Evolutionary conservation across 2,329 filamentous ascomycete genomes (phyloP).

Genomic region (Nemania abortiva): DNA sequence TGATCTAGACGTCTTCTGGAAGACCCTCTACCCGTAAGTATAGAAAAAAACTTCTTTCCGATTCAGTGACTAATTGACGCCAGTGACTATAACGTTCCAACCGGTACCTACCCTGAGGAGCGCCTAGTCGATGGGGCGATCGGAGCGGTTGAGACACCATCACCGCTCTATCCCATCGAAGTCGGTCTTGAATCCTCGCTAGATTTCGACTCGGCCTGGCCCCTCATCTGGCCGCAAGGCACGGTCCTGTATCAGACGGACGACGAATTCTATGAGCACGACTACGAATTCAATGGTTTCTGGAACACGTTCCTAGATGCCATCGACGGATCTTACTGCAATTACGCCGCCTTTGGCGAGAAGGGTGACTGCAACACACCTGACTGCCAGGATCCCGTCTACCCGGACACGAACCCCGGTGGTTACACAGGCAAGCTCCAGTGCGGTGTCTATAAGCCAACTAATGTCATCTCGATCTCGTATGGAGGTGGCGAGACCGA

Average conservation of each 20-base stretch:
- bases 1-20: slow-evolving; percentile 53
- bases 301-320: slow-evolving; percentile 43
- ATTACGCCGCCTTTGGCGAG: slow-evolving; percentile 43
- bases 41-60: background rate
- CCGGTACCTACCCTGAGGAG: slow-evolving; percentile 52
- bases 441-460: slow-evolving; percentile 42
- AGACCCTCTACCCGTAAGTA: slow-evolving; percentile 46
- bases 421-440: slow-evolving; percentile 40
- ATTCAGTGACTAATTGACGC: slow-evolving; percentile 2
- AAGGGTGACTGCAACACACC: slow-evolving; percentile 42
- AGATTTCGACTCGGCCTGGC: slow-evolving; percentile 44
- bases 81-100: slow-evolving; percentile 45
- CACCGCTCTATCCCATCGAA: slow-evolving; percentile 39
- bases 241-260: slow-evolving; percentile 44
- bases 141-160: slow-evolving; percentile 43
- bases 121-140: slow-evolving; percentile 53
- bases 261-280: slow-evolving; percentile 47
- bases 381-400: slow-evolving; percentile 41
- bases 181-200: slow-evolving; percentile 45
- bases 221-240: slow-evolving; percentile 43
- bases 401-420: slow-evolving; percentile 39
- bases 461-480: slow-evolving; percentile 42
- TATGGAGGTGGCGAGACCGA: slow-evolving; percentile 39
- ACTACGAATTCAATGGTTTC: slow-evolving; percentile 51
- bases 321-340: slow-evolving; percentile 46